Percentiles rank a stretch among this genome's conserved stretches.
Evolutionary conservation across 192 early-diverging fungal genomes (phyloP).

Genomic region (Umbelopsis vinacea): DNA sequence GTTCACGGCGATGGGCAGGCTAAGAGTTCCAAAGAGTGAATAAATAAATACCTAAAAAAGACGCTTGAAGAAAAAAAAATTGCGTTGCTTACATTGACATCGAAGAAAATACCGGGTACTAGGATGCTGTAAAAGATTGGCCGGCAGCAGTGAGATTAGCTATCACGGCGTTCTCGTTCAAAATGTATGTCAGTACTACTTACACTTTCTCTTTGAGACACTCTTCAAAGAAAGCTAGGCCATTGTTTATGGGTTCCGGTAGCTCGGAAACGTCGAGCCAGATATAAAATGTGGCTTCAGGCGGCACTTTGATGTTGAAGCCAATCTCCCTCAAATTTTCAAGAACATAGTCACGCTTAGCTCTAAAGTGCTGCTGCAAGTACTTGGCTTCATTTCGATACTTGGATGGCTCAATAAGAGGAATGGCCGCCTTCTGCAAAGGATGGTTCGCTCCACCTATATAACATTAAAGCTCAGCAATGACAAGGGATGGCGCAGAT

Average conservation of each 20-base stretch:
- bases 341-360: constrained; percentile 55
- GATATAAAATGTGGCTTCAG: constrained; percentile 60
- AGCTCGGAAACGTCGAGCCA: constrained; percentile 53
- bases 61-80: background rate
- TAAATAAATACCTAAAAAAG: background rate
- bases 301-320: constrained; percentile 44
- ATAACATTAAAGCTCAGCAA: background rate
- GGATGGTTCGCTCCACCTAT: constrained; percentile 58
- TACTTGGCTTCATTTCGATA: constrained; percentile 45
- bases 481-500: background rate
- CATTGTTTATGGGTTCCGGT: constrained; percentile 57
- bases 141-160: no score
- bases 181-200: constrained; percentile 12
- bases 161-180: no score
- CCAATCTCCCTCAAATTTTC: constrained; percentile 43
- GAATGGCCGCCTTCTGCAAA: constrained; percentile 54
- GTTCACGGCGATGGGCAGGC: constrained; percentile 56
- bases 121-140: constrained; percentile 20
- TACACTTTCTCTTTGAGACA: constrained; percentile 60
- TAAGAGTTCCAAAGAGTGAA: background rate
- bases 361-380: constrained; percentile 52
- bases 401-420: constrained; percentile 47
- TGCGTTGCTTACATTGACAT: constrained; percentile 49
- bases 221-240: constrained; percentile 58
- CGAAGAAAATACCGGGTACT: constrained; percentile 59